These are phyloP conservation scores for Neurospora terricola DNA, from an alignment of 495 filamentous ascomycete genomes.

Conservation along the genomic window DNA sequence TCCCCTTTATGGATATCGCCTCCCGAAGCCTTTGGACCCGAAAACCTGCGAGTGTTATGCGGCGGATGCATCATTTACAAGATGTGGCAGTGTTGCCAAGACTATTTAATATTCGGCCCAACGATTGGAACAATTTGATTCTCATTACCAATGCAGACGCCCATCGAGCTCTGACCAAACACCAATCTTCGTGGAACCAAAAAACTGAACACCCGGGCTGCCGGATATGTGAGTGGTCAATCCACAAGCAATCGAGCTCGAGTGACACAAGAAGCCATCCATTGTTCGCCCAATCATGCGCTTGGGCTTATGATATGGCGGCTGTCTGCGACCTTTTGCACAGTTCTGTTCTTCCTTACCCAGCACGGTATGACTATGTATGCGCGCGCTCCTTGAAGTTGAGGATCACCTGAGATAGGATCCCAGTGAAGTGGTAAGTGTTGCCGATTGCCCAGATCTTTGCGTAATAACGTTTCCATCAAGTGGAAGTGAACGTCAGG, in stretches of 20 bases:
- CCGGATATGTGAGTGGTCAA: neutral
- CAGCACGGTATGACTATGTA: neutral
- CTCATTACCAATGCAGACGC: neutral
- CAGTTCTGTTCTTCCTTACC: neutral
- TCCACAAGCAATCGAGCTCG: neutral
- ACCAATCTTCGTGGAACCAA: neutral
- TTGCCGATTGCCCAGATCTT: neutral
- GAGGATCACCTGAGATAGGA: neutral
- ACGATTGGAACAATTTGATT: neutral
- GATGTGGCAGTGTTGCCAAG: neutral
- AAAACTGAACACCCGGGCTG: neutral
- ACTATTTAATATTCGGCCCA: neutral
- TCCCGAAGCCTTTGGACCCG: neutral
- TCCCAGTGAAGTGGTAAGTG: neutral
- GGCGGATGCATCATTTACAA: neutral
- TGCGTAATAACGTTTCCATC: neutral
- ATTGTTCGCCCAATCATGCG: neutral
- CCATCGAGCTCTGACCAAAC: neutral
- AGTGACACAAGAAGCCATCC: neutral
- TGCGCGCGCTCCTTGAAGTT: neutral
- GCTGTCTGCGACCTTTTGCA: neutral
- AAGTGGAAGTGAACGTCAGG: neutral
- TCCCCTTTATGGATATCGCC: neutral
- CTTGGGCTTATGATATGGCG: neutral
- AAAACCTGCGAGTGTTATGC: neutral